Percentiles rank a stretch among this genome's conserved stretches.
Evolutionary conservation across 768 basidiomycete genomes (phyloP).

Genomic region (Harrya chromipes): DNA sequence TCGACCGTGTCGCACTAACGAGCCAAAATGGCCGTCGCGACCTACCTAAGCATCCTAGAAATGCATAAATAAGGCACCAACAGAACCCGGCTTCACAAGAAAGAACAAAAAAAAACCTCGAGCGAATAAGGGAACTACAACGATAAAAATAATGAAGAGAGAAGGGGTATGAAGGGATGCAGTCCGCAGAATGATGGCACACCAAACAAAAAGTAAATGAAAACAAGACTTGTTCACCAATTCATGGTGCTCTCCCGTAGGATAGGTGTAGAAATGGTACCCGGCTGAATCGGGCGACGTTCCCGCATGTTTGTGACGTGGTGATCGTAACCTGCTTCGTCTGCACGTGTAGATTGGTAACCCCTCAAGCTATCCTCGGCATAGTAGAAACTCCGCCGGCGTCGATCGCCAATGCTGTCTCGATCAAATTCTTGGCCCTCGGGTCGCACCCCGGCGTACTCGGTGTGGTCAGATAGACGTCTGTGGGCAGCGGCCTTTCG

Average conservation of each 20-base stretch:
- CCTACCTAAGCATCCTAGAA: constrained; percentile 21
- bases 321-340: constrained; percentile 38
- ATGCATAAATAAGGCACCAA: constrained; percentile 26
- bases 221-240: constrained; percentile 48
- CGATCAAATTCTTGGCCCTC: constrained; percentile 75
- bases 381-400: constrained; percentile 80
- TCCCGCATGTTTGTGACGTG: constrained; percentile 44
- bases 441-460: constrained; percentile 44
- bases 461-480: constrained; percentile 57
- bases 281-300: constrained; percentile 57
- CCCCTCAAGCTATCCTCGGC: constrained; percentile 80
- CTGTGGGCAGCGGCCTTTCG: constrained; percentile 68
- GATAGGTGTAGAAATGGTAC: constrained; percentile 70
- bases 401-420: constrained; percentile 68
- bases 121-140: background rate
- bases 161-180: constrained; percentile 13
- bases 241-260: constrained; percentile 82
- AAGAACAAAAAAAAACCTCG: constrained; percentile 1
- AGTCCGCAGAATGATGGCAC: constrained; percentile 9
- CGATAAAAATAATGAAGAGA: constrained; percentile 5
- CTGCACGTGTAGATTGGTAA: constrained; percentile 39
- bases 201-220: background rate
- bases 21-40: constrained; percentile 9
- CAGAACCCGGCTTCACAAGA: constrained; percentile 20
- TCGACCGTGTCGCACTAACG: constrained; percentile 3